A percentile compares a stretch with the other conserved stretches of the same genome.
phyloP scores from a whole-genome alignment of 2,329 filamentous ascomycete species.

The Neofusicoccum umdonicola region DNA sequence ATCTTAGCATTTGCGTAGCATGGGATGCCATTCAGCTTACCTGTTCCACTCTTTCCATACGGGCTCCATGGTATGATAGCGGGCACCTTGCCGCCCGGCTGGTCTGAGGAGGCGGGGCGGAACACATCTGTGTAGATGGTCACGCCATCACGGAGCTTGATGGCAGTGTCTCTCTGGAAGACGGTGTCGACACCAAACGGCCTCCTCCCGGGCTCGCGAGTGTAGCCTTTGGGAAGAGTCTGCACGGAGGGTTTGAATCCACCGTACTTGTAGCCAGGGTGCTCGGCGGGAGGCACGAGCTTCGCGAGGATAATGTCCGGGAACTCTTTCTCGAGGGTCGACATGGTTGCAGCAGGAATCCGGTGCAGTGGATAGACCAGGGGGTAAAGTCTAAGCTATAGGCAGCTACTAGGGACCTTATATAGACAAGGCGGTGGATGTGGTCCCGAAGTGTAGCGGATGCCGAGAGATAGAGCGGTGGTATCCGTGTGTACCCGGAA shows the following conservation, averaged over 20 bases:
- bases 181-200: constrained; percentile 39
- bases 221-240: not conserved
- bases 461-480: not conserved
- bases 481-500: no score
- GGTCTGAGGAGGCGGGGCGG: constrained; percentile 35
- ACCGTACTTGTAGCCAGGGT: constrained; percentile 2
- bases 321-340: not conserved
- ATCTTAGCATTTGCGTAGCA: not conserved
- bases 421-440: no score
- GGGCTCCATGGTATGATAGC: constrained; percentile 46
- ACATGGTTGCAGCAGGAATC: not conserved
- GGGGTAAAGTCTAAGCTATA: no score
- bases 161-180: constrained; percentile 46
- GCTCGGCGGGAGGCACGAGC: not conserved
- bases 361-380: no score
- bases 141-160: constrained; percentile 43
- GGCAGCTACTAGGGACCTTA: no score
- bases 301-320: constrained; percentile 1
- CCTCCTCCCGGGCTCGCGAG: constrained; percentile 18
- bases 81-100: constrained; percentile 33
- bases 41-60: constrained; percentile 41
- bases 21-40: not conserved
- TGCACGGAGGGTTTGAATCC: constrained; percentile 11
- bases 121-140: constrained; percentile 47
- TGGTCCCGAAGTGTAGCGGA: not conserved